Evolutionary conservation across 148 eudicot species (phyloP), one percentile per base, ranked within the genome.

Genomic region (Selenicereus undatus): DNA sequence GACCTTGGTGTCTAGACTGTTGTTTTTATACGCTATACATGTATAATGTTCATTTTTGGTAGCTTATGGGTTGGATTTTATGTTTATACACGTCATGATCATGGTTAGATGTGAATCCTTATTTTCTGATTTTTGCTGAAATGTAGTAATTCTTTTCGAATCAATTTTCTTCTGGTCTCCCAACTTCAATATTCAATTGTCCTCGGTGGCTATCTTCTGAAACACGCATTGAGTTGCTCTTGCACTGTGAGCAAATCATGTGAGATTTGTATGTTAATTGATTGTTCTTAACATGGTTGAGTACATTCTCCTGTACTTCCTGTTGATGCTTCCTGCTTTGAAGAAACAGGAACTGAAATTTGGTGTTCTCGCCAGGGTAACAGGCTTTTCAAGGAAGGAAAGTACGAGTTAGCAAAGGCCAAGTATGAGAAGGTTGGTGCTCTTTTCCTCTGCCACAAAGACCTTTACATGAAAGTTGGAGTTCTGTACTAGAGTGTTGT

Each of bases 321-420:
- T 62, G 35, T 56, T 73, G 60, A 71, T 78, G n/a, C 13, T 36
- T 30, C 30, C 75, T 54, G 66, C 64, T 54, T 71, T 51, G 62
- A 24, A 26, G 39, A 81, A 74, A 27, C 48, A 58, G n/a, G 42
- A 43, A 30, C 16, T 74, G 81, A 66, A 30, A 69, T 74, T 70
- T 62, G 16, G 65, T 75, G 52, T 87, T 85, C 58, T 77, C 75
- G 87, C 75, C 91, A 93, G 99, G 98, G 99, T 85, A 96, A 96
- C 84, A 90, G 98, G 89, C 94, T 96, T 73, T 96, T 96, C 86
- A 93, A 96, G 88, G 99, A 96, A 89, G 99, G 88, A 64, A 96
- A 96, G 86, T 93, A 85, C 81, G 98, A 89, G 86, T 89, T 96
- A 76, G 99, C 98, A 12, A 96, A 92, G 85, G 97, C 99, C 42